Conservation (phyloP, 345 rosid genomes). For the Eucalyptus tenuipes region DNA sequence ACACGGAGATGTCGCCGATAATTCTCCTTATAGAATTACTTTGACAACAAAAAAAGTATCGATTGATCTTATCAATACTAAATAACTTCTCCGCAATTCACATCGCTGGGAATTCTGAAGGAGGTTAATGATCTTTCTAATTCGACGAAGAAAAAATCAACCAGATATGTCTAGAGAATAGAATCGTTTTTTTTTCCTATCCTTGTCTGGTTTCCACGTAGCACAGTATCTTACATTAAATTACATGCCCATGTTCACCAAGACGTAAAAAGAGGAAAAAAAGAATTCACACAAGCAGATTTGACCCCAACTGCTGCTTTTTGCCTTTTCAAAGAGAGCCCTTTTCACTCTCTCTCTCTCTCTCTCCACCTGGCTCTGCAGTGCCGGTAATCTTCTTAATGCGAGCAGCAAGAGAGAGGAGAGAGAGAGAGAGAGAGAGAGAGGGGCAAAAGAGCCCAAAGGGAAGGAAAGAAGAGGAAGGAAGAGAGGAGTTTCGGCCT, state of each 20-base stretch:
- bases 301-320: background rate
- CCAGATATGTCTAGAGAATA: background rate
- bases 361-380: background rate
- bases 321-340: background rate
- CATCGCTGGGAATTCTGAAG: background rate
- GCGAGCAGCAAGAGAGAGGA: background rate
- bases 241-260: background rate
- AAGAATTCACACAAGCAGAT: background rate
- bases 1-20: rapidly evolving
- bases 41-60: background rate
- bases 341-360: background rate
- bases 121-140: background rate
- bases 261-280: background rate
- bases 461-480: background rate
- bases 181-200: background rate
- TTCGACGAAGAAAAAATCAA: background rate
- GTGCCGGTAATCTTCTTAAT: background rate
- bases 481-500: background rate
- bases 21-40: background rate
- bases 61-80: background rate
- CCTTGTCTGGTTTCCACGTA: background rate
- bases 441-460: background rate
- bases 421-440: background rate
- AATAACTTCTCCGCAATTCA: background rate
- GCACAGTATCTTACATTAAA: background rate